A percentile compares a stretch with the other conserved stretches of the same genome.
Evolutionary conservation across 257 asterid genomes (phyloP).

Genomic region (Craterostigma plantagineum): DNA sequence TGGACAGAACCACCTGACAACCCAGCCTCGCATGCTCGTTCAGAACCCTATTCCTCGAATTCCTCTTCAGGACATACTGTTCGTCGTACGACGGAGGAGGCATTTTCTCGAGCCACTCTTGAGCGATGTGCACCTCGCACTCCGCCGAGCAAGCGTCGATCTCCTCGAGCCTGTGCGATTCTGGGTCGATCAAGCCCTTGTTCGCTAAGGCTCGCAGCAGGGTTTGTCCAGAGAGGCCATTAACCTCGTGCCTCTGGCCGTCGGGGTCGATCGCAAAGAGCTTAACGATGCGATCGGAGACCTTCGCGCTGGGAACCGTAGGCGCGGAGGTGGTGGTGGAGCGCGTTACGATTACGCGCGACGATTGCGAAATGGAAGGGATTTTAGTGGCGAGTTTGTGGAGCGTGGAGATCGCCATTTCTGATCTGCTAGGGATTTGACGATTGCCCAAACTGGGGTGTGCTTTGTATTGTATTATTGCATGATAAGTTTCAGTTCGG

Average conservation of each 20-base stretch:
- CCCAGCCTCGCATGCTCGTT: constrained; percentile 51
- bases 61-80: constrained; percentile 36
- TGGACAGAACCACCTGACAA: constrained; percentile 30
- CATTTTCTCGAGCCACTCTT: constrained; percentile 92
- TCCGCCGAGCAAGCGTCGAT: constrained; percentile 94
- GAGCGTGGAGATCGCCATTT: constrained; percentile 43
- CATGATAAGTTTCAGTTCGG: no score
- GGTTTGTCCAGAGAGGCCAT: constrained; percentile 72
- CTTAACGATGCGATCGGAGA: constrained; percentile 77
- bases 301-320: constrained; percentile 42
- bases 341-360: constrained; percentile 6
- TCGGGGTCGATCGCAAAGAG: constrained; percentile 69
- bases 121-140: constrained; percentile 97
- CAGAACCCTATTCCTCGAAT: constrained; percentile 31
- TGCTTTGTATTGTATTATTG: constrained; percentile 5
- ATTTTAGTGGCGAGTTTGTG: constrained; percentile 23
- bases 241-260: constrained; percentile 39
- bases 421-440: constrained; percentile 18
- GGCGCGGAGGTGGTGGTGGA: constrained; percentile 18
- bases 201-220: constrained; percentile 66
- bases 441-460: constrained; percentile 8
- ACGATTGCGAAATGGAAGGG: constrained; percentile 16
- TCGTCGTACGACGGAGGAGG: constrained; percentile 51
- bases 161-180: constrained; percentile 82
- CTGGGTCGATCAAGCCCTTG: constrained; percentile 77